Percentiles rank a stretch among this genome's conserved stretches.
These are phyloP conservation scores for Ochetophila trinervis DNA, from an alignment of 306 rosid species.

Conservation along the genomic window DNA sequence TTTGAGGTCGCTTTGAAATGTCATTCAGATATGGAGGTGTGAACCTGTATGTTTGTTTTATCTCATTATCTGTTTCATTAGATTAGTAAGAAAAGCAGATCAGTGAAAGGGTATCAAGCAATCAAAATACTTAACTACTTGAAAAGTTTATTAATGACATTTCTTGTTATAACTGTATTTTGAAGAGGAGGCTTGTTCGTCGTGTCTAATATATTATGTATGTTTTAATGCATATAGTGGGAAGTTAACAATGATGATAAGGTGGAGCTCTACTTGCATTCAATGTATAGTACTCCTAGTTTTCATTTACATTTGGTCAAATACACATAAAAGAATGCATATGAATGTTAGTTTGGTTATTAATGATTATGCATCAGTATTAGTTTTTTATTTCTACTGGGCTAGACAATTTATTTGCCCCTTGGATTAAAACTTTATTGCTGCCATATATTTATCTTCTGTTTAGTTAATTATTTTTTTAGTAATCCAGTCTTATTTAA, in stretches of 20 bases:
- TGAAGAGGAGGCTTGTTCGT: neutral
- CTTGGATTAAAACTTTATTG: neutral
- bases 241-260: neutral
- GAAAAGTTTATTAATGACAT: neutral
- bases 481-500: neutral
- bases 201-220: neutral
- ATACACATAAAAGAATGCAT: neutral
- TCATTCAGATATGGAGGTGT: conserved; percentile 94
- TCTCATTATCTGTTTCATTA: conserved; percentile 33
- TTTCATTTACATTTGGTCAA: neutral
- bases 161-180: neutral
- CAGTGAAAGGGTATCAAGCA: neutral
- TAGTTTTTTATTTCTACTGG: neutral
- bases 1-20: conserved; percentile 80
- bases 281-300: neutral
- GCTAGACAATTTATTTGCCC: neutral
- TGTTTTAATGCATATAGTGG: neutral
- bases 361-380: neutral
- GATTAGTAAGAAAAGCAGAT: neutral
- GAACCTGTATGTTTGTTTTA: conserved; percentile 73
- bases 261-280: neutral
- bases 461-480: neutral
- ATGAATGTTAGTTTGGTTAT: neutral
- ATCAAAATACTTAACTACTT: neutral
- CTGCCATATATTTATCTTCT: too few relatives aligned